Evolutionary conservation across 805 yeast genomes (phyloP), one percentile per base, ranked within the genome.

Genomic region (Saturnispora kantuleensis): DNA sequence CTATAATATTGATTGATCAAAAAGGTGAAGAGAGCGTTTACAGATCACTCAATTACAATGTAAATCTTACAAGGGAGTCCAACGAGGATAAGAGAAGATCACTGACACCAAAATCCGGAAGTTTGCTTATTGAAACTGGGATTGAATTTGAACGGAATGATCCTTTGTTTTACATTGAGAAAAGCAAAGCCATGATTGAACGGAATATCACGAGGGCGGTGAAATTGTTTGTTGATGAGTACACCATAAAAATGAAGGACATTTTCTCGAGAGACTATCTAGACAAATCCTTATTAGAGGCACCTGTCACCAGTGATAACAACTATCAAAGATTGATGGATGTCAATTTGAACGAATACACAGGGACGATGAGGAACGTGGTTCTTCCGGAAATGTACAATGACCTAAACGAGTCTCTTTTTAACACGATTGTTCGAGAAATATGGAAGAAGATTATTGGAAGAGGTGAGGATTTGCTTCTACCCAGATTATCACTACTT

Each of bases 131-230:
- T 3, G 79, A 79, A 53, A 68, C 89, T 2, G 79, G 86, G 1
- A 76, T 85, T 52, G 97, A 89, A 56, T 74, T 77, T 42, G 96
- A 89, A 53, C 72, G 79, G 39, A 76, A 75, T 34, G 95, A 89
- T 61, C 87, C 95, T 1, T 63, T 85, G 8, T 90, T 84, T 55
- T 82, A 80, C 38, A 71, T 90, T 62, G 94, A 95, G 1, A 73
- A 81, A 50, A 80, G 90, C 0, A 76, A 81, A 53, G 66, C 90
- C 50, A 71, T 79, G 1, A 65, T 90, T 28, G 64, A 70, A 30
- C 71, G 88, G 48, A 70, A 80, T 1, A 77, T 79, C 57, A 83
- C 83, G 44, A 73, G 84, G 45, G 75, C 83, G 47, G 71, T 84
- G 41, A 76, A 79, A 45, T 58, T 77, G 46, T 75, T 90, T 50